A percentile compares a stretch with the other conserved stretches of the same genome.
These are phyloP conservation scores for Fonsecaea erecta DNA, from an alignment of 2,329 filamentous ascomycete species.

Conservation along the genomic window DNA sequence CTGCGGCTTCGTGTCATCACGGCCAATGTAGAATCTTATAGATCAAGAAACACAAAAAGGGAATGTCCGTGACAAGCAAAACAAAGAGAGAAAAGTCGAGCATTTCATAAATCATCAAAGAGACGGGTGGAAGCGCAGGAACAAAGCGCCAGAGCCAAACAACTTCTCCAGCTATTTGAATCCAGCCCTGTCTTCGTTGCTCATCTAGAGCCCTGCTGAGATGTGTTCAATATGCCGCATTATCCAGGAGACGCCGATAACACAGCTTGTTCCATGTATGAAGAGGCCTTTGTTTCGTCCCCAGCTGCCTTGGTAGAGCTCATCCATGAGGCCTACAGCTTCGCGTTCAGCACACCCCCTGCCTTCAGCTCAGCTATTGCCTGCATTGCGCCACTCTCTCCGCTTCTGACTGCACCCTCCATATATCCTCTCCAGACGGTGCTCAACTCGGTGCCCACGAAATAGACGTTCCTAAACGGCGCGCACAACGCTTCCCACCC, in stretches of 20 bases:
- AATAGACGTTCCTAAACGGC: conserved; percentile 52
- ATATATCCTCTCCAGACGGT: conserved; percentile 63
- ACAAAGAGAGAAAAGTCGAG: background rate
- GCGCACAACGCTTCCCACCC: conserved; percentile 45
- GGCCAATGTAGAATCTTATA: background rate
- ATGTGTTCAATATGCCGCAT: background rate
- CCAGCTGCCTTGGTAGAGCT: too few relatives aligned
- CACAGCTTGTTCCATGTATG: too few relatives aligned
- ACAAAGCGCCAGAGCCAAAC: too few relatives aligned
- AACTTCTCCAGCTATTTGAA: too few relatives aligned
- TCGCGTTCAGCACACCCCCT: conserved; percentile 12
- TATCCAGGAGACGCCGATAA: too few relatives aligned
- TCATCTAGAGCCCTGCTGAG: too few relatives aligned
- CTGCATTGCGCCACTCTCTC: conserved; percentile 51
- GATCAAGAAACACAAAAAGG: background rate
- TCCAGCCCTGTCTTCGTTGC: background rate
- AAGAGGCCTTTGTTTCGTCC: too few relatives aligned
- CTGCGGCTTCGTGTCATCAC: background rate
- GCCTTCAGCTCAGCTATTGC: conserved; percentile 48
- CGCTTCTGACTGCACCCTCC: conserved; percentile 60
- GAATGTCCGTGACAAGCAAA: background rate
- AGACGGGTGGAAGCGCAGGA: background rate
- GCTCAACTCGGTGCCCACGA: conserved; percentile 60
- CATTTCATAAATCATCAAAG: background rate
- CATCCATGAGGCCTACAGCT: conserved; percentile 14